Base-by-base conservation (phyloP, 148 eudicot species). In the Polygonum aviculare region DNA sequence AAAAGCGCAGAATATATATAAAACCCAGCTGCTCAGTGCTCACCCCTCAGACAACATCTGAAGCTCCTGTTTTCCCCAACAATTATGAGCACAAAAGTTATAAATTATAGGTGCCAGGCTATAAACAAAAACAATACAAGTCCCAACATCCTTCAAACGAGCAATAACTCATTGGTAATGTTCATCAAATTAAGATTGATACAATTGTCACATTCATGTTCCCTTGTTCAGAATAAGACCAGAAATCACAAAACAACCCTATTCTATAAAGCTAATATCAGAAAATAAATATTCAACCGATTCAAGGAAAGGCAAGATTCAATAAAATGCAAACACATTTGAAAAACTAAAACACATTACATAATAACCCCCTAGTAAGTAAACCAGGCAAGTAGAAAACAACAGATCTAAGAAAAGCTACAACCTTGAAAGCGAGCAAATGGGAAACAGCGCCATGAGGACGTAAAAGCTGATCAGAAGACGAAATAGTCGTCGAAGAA, bases 381-480 rank as follows among this genome's bases (percentile, higher is more conserved):
- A 26, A 5, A 52, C 78, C 69, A 72, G 62, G 69, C 77, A 78
- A 77, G 48, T 19, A 41, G 14, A 12, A 50, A 31, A 57, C 77
- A 62, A 62, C 77, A 83, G 83, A 80, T 77, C 84, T 54, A 77
- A 51, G 35, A 40, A 72, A 77, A 59, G 38, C 5, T n/a, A 38
- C 72, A 72, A 93, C 97, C 94, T 88, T 87, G 79, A 86, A 14
- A 33, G 85, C 74, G 73, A 84, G 78, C 19, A 77, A 57, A 79
- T 85, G 75, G 16, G 85, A 50, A 73, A 80, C 72, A 35, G 80
- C 87, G 79, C 90, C 95, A 89, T 88, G 97, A 4, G 98, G 84
- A 76, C 98, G 93, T 82, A 90, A 78, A 26, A 83, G 77, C 4
- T 83, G 88, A 89, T 89, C 88, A 52, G 91, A 87, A 72, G 85